Percentiles rank a stretch among this genome's conserved stretches.
These are phyloP conservation scores for Boletus rubroflammeus DNA, from an alignment of 768 basidiomycete species.

Conservation along the genomic window DNA sequence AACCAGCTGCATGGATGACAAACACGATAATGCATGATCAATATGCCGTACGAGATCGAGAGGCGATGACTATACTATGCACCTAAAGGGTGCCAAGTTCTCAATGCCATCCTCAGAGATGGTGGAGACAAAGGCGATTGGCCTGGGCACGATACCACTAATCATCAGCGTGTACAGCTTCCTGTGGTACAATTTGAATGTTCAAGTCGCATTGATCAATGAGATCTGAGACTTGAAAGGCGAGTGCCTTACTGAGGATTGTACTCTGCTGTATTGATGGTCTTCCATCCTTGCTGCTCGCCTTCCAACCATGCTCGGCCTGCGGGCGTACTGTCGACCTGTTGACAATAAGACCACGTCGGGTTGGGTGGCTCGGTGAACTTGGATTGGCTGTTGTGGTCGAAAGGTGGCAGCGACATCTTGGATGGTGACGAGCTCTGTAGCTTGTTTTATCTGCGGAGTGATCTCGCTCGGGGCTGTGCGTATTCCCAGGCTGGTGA, in stretches of 20 bases:
- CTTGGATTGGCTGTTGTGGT: conserved; percentile 10
- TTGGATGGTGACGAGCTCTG: background rate
- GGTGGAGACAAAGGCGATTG: conserved; percentile 43
- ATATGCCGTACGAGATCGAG: background rate
- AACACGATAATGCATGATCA: conserved; percentile 3
- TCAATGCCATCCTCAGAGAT: conserved; percentile 31
- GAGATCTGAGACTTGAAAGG: too few relatives aligned
- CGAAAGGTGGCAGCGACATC: conserved; percentile 32
- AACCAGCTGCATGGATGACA: conserved; percentile 22
- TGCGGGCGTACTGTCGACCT: conserved; percentile 23
- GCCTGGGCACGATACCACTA: conserved; percentile 41
- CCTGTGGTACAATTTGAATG: conserved; percentile 11
- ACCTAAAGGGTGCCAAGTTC: conserved; percentile 46
- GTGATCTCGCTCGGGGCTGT: background rate
- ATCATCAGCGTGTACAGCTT: conserved; percentile 34
- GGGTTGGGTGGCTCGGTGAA: conserved; percentile 33
- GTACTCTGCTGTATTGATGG: conserved; percentile 28
- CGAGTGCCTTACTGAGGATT: conserved; percentile 24
- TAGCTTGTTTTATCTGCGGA: background rate
- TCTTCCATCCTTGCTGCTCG: conserved; percentile 35
- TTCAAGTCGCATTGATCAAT: background rate
- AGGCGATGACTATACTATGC: background rate
- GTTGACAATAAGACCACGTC: conserved; percentile 32
- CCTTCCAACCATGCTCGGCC: conserved; percentile 35
- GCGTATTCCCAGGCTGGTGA: too few relatives aligned